Evolutionary conservation across 1,284 basidiomycete species (phyloP).

Genomic region (Ganoderma lucidum): DNA sequence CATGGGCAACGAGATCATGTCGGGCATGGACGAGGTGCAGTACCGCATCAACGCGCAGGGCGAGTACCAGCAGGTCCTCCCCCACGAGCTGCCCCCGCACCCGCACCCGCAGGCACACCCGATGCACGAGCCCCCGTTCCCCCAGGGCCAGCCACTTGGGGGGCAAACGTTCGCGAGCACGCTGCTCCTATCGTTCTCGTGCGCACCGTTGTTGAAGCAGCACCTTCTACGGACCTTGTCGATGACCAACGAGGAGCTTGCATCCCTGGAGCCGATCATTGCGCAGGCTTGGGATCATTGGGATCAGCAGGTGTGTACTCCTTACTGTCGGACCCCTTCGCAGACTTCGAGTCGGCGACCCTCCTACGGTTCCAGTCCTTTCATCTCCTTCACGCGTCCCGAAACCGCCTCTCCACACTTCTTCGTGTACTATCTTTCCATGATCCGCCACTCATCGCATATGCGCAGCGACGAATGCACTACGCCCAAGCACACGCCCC

Average conservation of each 20-base stretch:
- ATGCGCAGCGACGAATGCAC: slow-evolving; percentile 64
- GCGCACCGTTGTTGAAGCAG: slow-evolving; percentile 73
- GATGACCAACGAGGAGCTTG: slow-evolving; percentile 81
- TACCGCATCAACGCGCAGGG: slow-evolving; percentile 65
- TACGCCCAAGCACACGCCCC: slow-evolving; percentile 59
- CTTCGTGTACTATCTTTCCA: not conserved
- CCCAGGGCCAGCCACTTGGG: slow-evolving; percentile 49
- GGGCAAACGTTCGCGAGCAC: slow-evolving; percentile 80
- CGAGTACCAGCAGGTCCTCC: slow-evolving; percentile 63
- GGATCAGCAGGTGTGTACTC: slow-evolving; percentile 70
- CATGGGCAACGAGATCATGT: slow-evolving; percentile 72
- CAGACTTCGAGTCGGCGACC: not conserved
- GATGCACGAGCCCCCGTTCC: slow-evolving; percentile 47
- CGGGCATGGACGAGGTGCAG: slow-evolving; percentile 66
- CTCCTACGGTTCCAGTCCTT: not conserved
- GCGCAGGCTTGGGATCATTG: slow-evolving; percentile 85
- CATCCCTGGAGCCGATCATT: slow-evolving; percentile 77
- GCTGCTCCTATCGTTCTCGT: slow-evolving; percentile 74
- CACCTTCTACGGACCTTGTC: slow-evolving; percentile 74
- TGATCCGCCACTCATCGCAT: not conserved
- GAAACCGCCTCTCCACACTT: not conserved
- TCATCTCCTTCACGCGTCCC: slow-evolving; percentile 6
- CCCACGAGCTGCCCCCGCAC: slow-evolving; percentile 54
- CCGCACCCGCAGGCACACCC: slow-evolving; percentile 37
- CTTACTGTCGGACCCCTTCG: slow-evolving; percentile 1